phyloP scores from a whole-genome alignment of 2,329 filamentous ascomycete species.

The Talaromyces marneffei region DNA sequence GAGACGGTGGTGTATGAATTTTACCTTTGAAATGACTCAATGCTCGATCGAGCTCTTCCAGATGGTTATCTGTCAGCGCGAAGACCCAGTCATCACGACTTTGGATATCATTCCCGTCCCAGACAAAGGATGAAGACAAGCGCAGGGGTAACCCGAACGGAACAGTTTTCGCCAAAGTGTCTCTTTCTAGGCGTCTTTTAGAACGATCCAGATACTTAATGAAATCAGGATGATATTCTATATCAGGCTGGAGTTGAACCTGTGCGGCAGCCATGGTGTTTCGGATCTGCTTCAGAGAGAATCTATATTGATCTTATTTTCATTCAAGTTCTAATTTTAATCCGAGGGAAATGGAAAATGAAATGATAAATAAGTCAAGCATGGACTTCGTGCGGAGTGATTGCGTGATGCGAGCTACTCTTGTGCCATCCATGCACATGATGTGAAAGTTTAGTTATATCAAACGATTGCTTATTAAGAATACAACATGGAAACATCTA shows the following conservation, averaged over 20 bases:
- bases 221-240: conserved; percentile 25
- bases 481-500: not conserved
- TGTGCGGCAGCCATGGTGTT: not conserved
- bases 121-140: conserved; percentile 41
- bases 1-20: too few relatives aligned
- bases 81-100: conserved; percentile 39
- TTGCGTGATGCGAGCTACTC: conserved; percentile 6
- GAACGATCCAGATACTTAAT: conserved; percentile 23
- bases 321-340: not conserved
- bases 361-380: not conserved
- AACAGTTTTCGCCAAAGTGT: conserved; percentile 22
- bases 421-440: not conserved
- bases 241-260: conserved; percentile 24
- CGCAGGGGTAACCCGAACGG: conserved; percentile 39
- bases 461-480: not conserved
- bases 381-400: not conserved
- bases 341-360: too few relatives aligned
- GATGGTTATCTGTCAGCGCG: conserved; percentile 30
- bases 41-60: conserved; percentile 41
- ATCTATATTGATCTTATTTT: not conserved
- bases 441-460: not conserved
- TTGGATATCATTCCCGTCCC: conserved; percentile 40
- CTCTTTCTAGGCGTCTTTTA: conserved; percentile 19
- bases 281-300: not conserved
- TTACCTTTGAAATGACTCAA: conserved; percentile 39